Percentiles rank a stretch among this genome's conserved stretches.
Evolutionary conservation across 2,329 filamentous ascomycete genomes (phyloP).

Genomic region (Cercospora zeae-maydis): DNA sequence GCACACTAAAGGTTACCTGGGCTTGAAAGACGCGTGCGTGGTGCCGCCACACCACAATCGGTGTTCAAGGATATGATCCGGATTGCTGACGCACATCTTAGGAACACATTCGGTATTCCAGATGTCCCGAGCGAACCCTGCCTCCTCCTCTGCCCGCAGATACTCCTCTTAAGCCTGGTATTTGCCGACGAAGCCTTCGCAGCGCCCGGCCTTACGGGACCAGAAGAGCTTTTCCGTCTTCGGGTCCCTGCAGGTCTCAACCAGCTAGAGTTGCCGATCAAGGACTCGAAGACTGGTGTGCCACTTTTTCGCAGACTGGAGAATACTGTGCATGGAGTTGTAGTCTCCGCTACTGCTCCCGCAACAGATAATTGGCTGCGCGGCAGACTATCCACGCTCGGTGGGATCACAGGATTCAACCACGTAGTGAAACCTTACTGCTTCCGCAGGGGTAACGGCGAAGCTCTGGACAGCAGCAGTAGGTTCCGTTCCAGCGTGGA

Average conservation of each 20-base stretch:
- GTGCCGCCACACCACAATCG: neutral
- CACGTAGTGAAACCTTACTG: neutral
- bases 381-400: neutral
- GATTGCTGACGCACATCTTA: neutral
- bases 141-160: conserved; percentile 21
- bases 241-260: neutral
- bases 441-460: conserved; percentile 10
- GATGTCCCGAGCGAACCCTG: conserved; percentile 17
- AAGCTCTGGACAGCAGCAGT: conserved; percentile 22
- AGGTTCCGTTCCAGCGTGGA: neutral
- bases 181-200: conserved; percentile 21
- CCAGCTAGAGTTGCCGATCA: conserved; percentile 14
- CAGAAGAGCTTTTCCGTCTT: neutral
- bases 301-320: neutral
- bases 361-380: neutral
- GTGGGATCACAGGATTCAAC: neutral
- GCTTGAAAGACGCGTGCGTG: conserved; percentile 21
- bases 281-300: neutral
- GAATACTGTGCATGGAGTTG: neutral
- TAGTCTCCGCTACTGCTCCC: neutral
- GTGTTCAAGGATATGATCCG: neutral
- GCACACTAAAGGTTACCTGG: conserved; percentile 23
- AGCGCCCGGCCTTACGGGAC: neutral
- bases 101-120: conserved; percentile 20
- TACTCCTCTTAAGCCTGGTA: conserved; percentile 15